These are phyloP conservation scores for Periconia sp. DNA, from an alignment of 2,329 filamentous ascomycete genomes.

Conservation along the genomic window DNA sequence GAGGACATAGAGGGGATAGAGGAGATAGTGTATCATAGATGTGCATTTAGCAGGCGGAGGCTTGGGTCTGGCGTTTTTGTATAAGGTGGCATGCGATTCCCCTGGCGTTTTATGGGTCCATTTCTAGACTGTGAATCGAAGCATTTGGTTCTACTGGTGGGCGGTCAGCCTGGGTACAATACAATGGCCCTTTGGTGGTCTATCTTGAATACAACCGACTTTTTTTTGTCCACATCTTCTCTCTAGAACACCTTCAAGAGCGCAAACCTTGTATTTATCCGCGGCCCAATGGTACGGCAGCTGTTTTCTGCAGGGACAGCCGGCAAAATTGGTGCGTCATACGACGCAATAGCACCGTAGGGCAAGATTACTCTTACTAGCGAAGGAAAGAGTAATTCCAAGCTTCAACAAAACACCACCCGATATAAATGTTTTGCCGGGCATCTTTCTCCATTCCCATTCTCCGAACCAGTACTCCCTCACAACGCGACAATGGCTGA, in stretches of 20 bases:
- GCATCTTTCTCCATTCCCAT: background rate
- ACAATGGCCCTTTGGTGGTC: background rate
- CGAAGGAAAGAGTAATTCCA: conserved; percentile 12
- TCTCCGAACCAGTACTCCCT: background rate
- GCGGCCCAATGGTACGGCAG: conserved; percentile 19
- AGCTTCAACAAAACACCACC: conserved; percentile 10
- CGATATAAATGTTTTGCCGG: conserved; percentile 17
- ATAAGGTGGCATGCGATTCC: conserved; percentile 18
- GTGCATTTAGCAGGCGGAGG: conserved; percentile 16
- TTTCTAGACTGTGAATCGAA: conserved; percentile 4
- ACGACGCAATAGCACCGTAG: background rate
- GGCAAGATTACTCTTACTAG: background rate
- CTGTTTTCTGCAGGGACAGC: conserved; percentile 27
- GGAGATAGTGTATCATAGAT: conserved; percentile 20
- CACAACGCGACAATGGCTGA: conserved; percentile 35
- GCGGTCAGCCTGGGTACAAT: background rate
- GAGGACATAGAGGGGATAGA: conserved; percentile 18
- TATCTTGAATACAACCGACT: background rate
- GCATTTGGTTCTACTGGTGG: conserved; percentile 5
- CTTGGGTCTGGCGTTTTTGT: conserved; percentile 21
- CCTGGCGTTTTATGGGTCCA: conserved; percentile 11
- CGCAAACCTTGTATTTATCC: conserved; percentile 23
- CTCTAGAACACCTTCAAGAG: conserved; percentile 4
- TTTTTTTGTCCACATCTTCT: background rate
- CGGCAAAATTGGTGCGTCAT: conserved; percentile 33